A percentile compares a stretch with the other conserved stretches of the same genome.
These are phyloP conservation scores for Eragrostis nindensis DNA, from an alignment of 176 grass and related monocot species.

Conservation along the genomic window DNA sequence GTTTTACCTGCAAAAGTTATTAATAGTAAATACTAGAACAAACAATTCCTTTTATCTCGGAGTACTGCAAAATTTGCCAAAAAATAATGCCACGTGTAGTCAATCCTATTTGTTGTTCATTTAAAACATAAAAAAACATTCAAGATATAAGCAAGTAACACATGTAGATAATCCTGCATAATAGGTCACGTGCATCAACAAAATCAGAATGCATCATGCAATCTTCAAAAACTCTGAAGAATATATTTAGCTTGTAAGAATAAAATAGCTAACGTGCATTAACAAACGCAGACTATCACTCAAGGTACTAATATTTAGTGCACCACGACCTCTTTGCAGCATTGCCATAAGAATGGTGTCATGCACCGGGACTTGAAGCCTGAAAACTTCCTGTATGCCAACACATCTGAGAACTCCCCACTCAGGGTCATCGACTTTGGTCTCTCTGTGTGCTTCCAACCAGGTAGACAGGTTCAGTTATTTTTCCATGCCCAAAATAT, in stretches of 20 bases:
- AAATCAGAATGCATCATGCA: not conserved
- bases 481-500: not conserved
- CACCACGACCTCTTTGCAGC: constrained; percentile 20
- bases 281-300: not conserved
- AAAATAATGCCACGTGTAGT: too few species aligned
- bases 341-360: constrained; percentile 59
- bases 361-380: constrained; percentile 96
- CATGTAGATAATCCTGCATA: too few species aligned
- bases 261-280: too few species aligned
- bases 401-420: constrained; percentile 54
- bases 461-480: constrained; percentile 30
- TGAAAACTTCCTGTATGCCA: constrained; percentile 80
- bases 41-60: too few species aligned
- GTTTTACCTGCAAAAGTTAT: too few species aligned
- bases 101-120: too few species aligned
- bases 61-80: too few species aligned
- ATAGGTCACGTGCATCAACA: too few species aligned
- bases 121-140: too few species aligned
- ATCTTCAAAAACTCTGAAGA: not conserved
- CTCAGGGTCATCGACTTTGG: constrained; percentile 64
- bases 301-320: not conserved
- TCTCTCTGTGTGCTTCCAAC: constrained; percentile 61
- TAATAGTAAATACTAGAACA: too few species aligned
- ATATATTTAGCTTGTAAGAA: too few species aligned
- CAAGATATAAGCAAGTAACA: too few species aligned